phyloP scores from a whole-genome alignment of 257 asterid species.

The Penstemon newberryi region DNA sequence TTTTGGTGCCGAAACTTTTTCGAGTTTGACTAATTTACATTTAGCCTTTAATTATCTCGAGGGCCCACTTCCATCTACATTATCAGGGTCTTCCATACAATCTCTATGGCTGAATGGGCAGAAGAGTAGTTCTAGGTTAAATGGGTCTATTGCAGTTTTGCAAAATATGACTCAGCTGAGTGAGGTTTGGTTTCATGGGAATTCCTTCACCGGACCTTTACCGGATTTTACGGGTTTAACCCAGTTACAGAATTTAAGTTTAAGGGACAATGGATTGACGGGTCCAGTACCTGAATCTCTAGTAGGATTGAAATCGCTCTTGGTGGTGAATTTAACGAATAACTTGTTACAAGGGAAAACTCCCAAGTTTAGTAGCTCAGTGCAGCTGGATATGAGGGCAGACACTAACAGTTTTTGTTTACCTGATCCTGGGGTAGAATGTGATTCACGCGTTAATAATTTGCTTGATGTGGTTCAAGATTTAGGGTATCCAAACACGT shows the following conservation, averaged over 20 bases:
- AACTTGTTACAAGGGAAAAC: conserved; percentile 69
- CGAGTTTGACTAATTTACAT: conserved; percentile 42
- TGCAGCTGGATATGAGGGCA: conserved; percentile 36
- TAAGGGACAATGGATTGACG: conserved; percentile 66
- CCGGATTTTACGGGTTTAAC: conserved; percentile 55
- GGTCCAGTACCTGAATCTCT: conserved; percentile 74
- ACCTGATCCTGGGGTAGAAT: conserved; percentile 47
- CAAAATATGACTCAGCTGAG: conserved; percentile 57
- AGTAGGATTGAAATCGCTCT: conserved; percentile 37
- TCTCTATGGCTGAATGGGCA: conserved; percentile 70
- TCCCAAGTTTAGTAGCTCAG: conserved; percentile 48
- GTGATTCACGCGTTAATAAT: conserved; percentile 54
- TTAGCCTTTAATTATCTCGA: conserved; percentile 56
- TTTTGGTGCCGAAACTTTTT: conserved; percentile 43
- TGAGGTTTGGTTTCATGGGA: conserved; percentile 63
- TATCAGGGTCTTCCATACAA: conserved; percentile 52
- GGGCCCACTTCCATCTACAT: conserved; percentile 64
- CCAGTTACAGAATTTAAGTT: conserved; percentile 44
- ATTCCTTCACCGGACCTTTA: conserved; percentile 58
- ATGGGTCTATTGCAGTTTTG: conserved; percentile 53
- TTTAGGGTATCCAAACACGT: conserved; percentile 52
- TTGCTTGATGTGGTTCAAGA: conserved; percentile 55
- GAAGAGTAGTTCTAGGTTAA: conserved; percentile 37
- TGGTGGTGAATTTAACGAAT: conserved; percentile 62
- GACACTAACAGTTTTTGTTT: conserved; percentile 58